Base-by-base conservation (phyloP, 2,329 filamentous ascomycete species). In the Cordyceps fumosorosea region DNA sequence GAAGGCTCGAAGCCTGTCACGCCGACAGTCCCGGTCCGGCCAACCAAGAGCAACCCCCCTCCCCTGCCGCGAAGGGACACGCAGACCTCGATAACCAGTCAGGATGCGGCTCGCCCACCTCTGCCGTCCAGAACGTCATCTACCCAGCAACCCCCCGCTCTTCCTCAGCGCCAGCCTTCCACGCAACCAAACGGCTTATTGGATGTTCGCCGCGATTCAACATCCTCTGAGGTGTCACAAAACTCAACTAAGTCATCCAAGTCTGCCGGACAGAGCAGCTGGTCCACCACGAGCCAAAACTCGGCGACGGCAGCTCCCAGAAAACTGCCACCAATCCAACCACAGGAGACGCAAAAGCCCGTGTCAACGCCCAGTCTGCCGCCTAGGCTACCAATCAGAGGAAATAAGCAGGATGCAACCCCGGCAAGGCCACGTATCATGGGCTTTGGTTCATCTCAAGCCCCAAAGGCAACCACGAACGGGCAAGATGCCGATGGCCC, bases 151-250 rank as follows among this genome's bases (percentile, higher is more conserved):
- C 75, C 76, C 4, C 83, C 83, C 8, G 75, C 77, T 32, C 71
- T 85, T 20, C 81, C 84, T 16, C 75, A 81, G 18, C 78, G 84
- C 34, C 78, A 78, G 29, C 70, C 79, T 2, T 81, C 80, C 2
- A 71, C 75, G 7, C 78, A 82, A 64, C 71, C 73, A 10, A 57
- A 61, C 57, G 66, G 65, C 3, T 71, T 72, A 16, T 70, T 80
- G 40, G 70, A 71, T 24, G 73, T 73, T 5, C 78, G 84, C 26
- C 78, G 82, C 61, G 81, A 77, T 55, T 88, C 85, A 20, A 80
- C 81, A 48, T 82, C 84, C 0, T 88, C 85, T 2, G 83, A 84
- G 34, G 67, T 80, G 14, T 87, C 84, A 2, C 75, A 81, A 62
- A 73, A 78, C 45, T 87, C 84, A 7, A 77, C 76, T 12, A 68